Base-by-base conservation (phyloP, 2,329 filamentous ascomycete genomes). In the Bipolaris oryzae region DNA sequence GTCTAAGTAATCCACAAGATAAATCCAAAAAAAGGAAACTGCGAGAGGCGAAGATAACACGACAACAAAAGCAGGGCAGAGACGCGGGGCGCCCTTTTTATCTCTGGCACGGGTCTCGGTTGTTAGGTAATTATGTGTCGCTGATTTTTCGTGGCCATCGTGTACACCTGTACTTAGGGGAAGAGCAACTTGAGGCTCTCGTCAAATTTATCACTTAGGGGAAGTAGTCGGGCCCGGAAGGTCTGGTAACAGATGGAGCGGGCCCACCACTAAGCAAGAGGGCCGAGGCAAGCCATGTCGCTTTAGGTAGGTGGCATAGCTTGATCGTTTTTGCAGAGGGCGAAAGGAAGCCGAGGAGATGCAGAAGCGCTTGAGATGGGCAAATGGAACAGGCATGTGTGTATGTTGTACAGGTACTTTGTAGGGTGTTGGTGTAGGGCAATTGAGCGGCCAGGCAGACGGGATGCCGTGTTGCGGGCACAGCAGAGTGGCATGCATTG, bases 61-160 rank as follows among this genome's bases (percentile, higher is more conserved):
- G 45, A 48, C 5, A 48, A 48, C 38, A 53, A 42, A 54, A 15
- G 35, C 21, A 52, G 55, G 33, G 43, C 60, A 61, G 55, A 58
- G 57, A 58, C 57, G 64, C 57, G 62, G 64, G 48, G 61, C 5
- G 38, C 11, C 38, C 42, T 57, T 71, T 73, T 73, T 73, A 71
- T 73, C 64, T 66, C 35, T 54, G 59, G 58, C 44, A 45, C 59
- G 43, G 53, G 63, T 61, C 65, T 62, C 62, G 62, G 57, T 39
- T 72, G 64, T 75, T 75, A 75, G 69, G 71, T 75, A 74, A 75
- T 73, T 70, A 44, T 41, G 41, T 60, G 54, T 55, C 51, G 61
- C 56, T 55, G 62, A 66, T 58, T 62, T 66, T 66, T 71, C 55
- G 44, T 57, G 25, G 42, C 38, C 64, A 60, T 67, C 71, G 71